Evolutionary conservation across 805 yeast genomes (phyloP).

Genomic region (Lipomyces chichibuensis): DNA sequence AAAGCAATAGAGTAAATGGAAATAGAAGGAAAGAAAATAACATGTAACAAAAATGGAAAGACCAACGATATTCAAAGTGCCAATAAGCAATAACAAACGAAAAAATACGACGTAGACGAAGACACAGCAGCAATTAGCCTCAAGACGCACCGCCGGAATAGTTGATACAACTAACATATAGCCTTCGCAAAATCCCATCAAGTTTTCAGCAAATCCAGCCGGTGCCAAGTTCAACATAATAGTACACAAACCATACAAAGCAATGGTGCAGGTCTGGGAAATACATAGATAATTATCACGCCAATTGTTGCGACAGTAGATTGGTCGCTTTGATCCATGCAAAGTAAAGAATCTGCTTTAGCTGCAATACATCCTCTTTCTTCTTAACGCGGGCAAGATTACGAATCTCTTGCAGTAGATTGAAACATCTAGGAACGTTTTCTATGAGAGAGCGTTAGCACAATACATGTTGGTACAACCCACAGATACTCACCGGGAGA

Average conservation of each 20-base stretch:
- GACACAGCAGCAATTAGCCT: not conserved
- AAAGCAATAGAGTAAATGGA: not conserved
- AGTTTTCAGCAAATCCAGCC: not conserved
- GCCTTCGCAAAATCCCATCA: not conserved
- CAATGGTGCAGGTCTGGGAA: not conserved
- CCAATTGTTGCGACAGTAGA: not conserved
- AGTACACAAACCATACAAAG: not conserved
- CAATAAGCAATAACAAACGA: not conserved
- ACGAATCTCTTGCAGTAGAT: conserved; percentile 23
- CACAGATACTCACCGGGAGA: conserved; percentile 26
- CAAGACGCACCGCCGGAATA: not conserved
- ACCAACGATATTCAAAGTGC: not conserved
- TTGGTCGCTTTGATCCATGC: conserved; percentile 23
- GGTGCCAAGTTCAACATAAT: not conserved
- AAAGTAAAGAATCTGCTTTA: conserved; percentile 25
- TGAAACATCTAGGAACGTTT: conserved; percentile 25
- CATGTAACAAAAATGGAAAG: not conserved
- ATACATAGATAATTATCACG: not conserved
- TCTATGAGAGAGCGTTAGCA: conserved; percentile 10
- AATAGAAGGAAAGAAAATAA: not conserved
- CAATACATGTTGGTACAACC: not conserved
- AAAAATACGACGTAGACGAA: not conserved
- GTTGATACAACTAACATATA: not conserved
- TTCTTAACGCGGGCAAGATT: conserved; percentile 24
- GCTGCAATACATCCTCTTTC: conserved; percentile 30